Conservation (phyloP, 257 asterid species). For the Voacanga thouarsii region DNA sequence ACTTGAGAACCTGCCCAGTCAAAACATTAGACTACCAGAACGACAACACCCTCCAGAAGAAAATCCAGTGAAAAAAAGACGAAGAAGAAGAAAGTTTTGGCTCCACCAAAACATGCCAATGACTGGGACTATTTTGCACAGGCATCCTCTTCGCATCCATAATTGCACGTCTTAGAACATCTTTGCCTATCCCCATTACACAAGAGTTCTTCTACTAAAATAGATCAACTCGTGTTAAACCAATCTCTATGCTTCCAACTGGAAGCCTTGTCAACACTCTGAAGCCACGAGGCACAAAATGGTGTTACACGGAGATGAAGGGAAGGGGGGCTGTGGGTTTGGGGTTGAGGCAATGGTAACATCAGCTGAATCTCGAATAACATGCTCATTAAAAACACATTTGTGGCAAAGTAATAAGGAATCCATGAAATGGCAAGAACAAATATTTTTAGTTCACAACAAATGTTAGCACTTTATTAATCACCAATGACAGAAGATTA, state of each 20-base stretch:
- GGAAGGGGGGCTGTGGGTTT: no score
- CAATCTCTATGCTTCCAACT: background rate
- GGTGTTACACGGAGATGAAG: background rate
- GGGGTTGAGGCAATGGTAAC: background rate
- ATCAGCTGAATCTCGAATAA: slow-evolving; percentile 1
- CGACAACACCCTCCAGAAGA: no score
- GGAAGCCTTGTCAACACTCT: background rate
- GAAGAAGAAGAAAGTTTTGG: no score
- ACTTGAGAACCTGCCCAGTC: background rate
- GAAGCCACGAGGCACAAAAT: background rate
- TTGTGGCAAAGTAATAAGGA: background rate
- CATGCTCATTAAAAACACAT: background rate
- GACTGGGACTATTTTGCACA: no score
- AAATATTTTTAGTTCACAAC: background rate
- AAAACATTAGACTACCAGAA: no score
- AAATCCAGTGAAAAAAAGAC: no score
- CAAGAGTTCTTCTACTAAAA: no score
- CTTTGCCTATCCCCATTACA: no score
- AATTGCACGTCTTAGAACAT: no score
- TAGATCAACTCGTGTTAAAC: no score
- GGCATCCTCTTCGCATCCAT: no score
- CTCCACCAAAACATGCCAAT: no score
- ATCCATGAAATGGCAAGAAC: background rate
- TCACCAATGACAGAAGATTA: background rate
- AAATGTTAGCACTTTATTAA: background rate